Evolutionary conservation across 2,329 filamentous ascomycete genomes (phyloP), one percentile per base, ranked within the genome.

Genomic region (Didymella segeticola): DNA sequence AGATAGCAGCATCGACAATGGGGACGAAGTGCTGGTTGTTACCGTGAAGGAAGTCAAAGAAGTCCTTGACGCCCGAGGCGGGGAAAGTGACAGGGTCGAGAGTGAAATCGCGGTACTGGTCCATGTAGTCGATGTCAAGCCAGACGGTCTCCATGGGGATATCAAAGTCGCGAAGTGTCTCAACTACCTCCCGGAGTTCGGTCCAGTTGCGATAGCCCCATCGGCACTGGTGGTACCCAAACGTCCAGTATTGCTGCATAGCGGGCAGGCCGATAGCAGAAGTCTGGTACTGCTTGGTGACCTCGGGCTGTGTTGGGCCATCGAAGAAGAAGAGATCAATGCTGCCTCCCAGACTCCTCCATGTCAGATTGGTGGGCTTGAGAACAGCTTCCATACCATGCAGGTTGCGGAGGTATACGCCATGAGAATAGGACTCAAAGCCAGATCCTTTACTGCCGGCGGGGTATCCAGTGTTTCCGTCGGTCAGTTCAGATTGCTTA

Each of bases 201-300:
- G 84, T 83, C 85, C 88, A 91, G 64, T 90, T 91, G 31, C 82
- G 77, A 70, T 95, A 95, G 1, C 90, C 91, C 86, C 90, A 95
- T 54, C 89, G 83, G 64, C 90, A 93, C 70, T 96, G 90, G 61
- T 96, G 91, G 69, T 83, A 93, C 0, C 91, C 91, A 56, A 96
- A 85, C 0, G 87, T 86, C 80, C 86, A 93, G 76, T 95, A 95
- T 14, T 60, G 87, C 68, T 93, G 88, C 85, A 93, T 87, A 0
- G 86, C 86, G 1, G 90, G 90, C 5, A 90, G 77, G 0, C 90
- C 90, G 45, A 88, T 79, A 1, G 87, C 83, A 47, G 83, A 86
- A 51, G 77, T 73, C 58, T 90, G 86, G 68, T 93, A 95, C 31
- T 88, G 82, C 69, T 84, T 85, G 14, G 86, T 89, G 20, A 92